Evolutionary conservation across 176 grass and related monocot species (phyloP), one percentile per base, ranked within the genome.

Genomic region (Oryza meridionalis): DNA sequence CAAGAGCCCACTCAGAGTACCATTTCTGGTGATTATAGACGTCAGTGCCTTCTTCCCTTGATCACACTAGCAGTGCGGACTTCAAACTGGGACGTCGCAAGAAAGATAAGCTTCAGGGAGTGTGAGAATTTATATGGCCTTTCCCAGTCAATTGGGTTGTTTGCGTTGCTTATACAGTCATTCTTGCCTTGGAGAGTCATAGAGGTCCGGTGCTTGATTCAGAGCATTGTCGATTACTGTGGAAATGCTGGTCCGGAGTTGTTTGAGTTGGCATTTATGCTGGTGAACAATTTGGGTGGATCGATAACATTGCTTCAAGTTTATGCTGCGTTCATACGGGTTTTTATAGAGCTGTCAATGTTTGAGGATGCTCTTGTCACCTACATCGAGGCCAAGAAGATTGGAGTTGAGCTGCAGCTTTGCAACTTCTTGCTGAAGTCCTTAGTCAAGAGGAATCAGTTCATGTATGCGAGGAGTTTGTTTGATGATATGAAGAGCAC

Each of bases 341-440:
- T 86, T 77, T 92, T 86, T 84, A 47, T 87, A 40, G 89, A 90
- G 31, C 21, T 73, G 0, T 81, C 68, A 6, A 90, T 92, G 85
- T 84, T 79, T 76, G 89, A 92, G 62, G 87, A 94, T 80, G 91
- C 85, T 73, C 58, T 92, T 32, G 73, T 80, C 29, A 84, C 76
- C 77, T 97, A 90, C 44, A 9, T 82, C 38, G 71, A 92, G 72
- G 85, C 72, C 22, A 97, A 93, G 70, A 86, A 90, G 7, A 17
- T 88, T 72, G 89, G 86, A 77, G 26, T 88, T 68, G 81, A 93
- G 40, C 69, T 82, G 42, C 82, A 29, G 14, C 65, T 89, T 33
- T 97, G 85, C 85, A 94, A 94, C 84, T 91, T 94, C 85, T 90
- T 94, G 79, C 75, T 91, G 12, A 91, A 93, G 69, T 82, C 70